These are phyloP conservation scores for Zymoseptoria tritici DNA, from an alignment of 2,329 filamentous ascomycete species.

Conservation along the genomic window DNA sequence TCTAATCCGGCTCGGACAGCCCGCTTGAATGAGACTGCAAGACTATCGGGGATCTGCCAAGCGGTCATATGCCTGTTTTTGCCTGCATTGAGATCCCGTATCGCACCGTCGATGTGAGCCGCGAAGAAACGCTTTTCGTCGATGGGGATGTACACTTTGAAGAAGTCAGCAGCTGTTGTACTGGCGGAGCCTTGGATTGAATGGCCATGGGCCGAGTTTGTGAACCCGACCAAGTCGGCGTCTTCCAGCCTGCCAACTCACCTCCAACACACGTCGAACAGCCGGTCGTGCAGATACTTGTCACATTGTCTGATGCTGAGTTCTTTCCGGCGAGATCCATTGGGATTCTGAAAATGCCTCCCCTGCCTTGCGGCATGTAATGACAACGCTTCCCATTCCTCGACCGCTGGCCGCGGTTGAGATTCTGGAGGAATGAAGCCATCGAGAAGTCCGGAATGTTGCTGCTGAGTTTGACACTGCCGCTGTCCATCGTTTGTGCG, in stretches of 20 bases:
- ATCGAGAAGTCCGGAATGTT: not conserved
- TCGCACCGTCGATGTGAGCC: conserved; percentile 3
- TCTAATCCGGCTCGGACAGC: not conserved
- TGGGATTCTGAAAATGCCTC: not conserved
- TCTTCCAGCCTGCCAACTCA: not conserved
- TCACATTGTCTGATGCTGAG: not conserved
- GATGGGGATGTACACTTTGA: conserved; percentile 2
- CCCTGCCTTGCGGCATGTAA: not conserved
- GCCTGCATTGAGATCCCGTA: not conserved
- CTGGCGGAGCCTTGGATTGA: not conserved
- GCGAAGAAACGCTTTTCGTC: conserved; percentile 1
- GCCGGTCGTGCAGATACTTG: not conserved
- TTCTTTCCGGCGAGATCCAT: not conserved
- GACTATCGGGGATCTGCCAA: not conserved
- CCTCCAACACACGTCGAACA: conserved; percentile 2
- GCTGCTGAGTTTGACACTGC: not conserved
- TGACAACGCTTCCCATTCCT: not conserved
- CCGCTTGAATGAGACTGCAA: not conserved
- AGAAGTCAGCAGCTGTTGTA: not conserved
- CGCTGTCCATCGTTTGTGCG: not conserved
- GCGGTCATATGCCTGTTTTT: not conserved
- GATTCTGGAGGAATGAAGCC: not conserved
- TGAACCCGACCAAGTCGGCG: no score
- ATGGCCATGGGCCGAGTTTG: not conserved
- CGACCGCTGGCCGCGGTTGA: not conserved